Evolutionary conservation across 2,329 filamentous ascomycete genomes (phyloP).

Genomic region (Bipolaris oryzae): DNA sequence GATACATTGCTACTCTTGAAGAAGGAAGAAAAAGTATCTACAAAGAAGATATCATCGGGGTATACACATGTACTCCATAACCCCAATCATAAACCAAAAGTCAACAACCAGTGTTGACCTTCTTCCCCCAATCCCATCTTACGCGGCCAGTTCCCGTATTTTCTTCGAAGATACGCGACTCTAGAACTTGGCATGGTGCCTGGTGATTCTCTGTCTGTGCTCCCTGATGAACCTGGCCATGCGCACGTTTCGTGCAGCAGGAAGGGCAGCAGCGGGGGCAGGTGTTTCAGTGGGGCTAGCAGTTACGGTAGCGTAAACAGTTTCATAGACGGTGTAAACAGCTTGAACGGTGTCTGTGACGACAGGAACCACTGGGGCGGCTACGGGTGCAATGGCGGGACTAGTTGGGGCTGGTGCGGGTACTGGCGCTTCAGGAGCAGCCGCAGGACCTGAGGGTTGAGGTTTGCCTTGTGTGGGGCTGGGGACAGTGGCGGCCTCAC

Average conservation of each 20-base stretch:
- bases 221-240: conserved; percentile 25
- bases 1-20: conserved; percentile 1
- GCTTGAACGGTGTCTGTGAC: conserved; percentile 6
- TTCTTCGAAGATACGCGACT: background rate
- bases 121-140: background rate
- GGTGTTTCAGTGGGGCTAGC: conserved; percentile 17
- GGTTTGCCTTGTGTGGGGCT: conserved; percentile 13
- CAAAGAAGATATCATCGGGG: conserved; percentile 14
- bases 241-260: conserved; percentile 13
- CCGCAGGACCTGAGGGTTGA: conserved; percentile 9
- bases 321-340: conserved; percentile 23
- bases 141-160: too few relatives aligned
- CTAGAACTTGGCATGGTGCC: conserved; percentile 19
- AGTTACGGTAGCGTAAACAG: conserved; percentile 22
- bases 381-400: conserved; percentile 4
- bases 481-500: conserved; percentile 5
- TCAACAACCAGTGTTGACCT: conserved; percentile 13
- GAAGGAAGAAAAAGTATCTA: conserved; percentile 13
- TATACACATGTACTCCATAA: conserved; percentile 14
- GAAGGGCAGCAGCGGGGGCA: conserved; percentile 12
- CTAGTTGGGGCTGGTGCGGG: conserved; percentile 10
- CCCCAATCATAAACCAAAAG: conserved; percentile 4
- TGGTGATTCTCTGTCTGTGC: conserved; percentile 23
- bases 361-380: conserved; percentile 8
- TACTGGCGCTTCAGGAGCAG: conserved; percentile 1